phyloP scores from a whole-genome alignment of 2,329 filamentous ascomycete genomes.

The Bipolaris sorokiniana region DNA sequence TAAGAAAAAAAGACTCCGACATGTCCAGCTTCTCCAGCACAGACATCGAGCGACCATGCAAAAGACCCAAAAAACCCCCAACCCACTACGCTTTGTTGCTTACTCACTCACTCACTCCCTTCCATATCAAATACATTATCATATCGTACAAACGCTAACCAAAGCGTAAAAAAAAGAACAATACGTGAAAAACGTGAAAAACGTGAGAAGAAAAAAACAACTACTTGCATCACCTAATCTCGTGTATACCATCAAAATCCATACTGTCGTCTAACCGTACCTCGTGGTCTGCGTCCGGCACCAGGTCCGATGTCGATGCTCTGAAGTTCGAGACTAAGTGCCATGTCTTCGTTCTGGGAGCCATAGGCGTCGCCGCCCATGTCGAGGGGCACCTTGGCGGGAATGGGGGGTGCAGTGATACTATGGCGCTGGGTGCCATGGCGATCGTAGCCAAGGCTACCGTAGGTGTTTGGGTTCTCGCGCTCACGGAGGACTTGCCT shows the following conservation, averaged over 20 bases:
- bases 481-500: slow-evolving; percentile 44
- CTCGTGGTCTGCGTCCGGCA: slow-evolving; percentile 27
- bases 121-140: slow-evolving; percentile 3
- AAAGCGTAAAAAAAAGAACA: slow-evolving; percentile 1
- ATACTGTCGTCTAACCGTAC: slow-evolving; percentile 20
- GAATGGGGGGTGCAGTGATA: slow-evolving; percentile 62
- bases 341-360: slow-evolving; percentile 49
- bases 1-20: slow-evolving; percentile 3
- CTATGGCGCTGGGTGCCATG: slow-evolving; percentile 30
- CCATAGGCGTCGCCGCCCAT: slow-evolving; percentile 16
- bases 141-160: slow-evolving; percentile 15
- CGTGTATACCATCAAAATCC: slow-evolving; percentile 15
- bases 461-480: slow-evolving; percentile 43
- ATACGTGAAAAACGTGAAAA: neutral
- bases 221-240: neutral
- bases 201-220: neutral
- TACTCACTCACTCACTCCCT: neutral
- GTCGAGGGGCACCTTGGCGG: slow-evolving; percentile 70
- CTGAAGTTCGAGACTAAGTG: slow-evolving; percentile 73
- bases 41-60: slow-evolving; percentile 10
- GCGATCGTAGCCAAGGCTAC: slow-evolving; percentile 34
- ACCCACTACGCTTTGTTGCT: neutral
- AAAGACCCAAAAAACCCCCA: neutral
- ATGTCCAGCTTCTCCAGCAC: slow-evolving; percentile 7
- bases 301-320: slow-evolving; percentile 54